These are phyloP conservation scores for Pistacia atlantica DNA, from an alignment of 345 rosid species.

Conservation along the genomic window DNA sequence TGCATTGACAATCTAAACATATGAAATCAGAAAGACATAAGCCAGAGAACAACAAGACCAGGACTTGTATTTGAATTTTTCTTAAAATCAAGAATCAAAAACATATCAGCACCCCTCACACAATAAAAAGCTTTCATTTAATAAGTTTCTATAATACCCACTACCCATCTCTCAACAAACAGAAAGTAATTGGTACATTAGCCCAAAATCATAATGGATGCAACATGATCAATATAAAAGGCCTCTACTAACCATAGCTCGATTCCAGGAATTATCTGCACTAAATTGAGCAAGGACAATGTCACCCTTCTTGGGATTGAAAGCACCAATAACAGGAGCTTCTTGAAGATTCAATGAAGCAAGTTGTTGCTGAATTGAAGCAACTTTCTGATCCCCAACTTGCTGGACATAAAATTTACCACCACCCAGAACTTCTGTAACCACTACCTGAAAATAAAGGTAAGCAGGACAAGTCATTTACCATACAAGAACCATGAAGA, in stretches of 20 bases:
- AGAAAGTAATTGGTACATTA: not conserved
- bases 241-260: constrained; percentile 77
- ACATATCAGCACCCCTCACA: not conserved
- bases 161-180: not conserved
- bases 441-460: constrained; percentile 63
- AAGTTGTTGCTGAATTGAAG: constrained; percentile 81
- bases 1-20: constrained; percentile 72
- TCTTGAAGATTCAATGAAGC: constrained; percentile 71
- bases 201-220: too few species aligned
- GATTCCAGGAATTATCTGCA: constrained; percentile 95
- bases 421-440: constrained; percentile 91
- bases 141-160: constrained; percentile 3
- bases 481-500: not conserved
- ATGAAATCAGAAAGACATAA: constrained; percentile 12
- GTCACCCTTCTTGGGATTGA: constrained; percentile 90
- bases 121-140: not conserved
- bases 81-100: not conserved
- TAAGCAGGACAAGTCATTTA: constrained; percentile 8
- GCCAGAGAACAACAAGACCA: not conserved
- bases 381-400: constrained; percentile 75
- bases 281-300: constrained; percentile 94
- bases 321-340: constrained; percentile 82
- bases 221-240: not conserved
- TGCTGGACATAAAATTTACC: constrained; percentile 90
- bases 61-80: too few species aligned